Evolutionary conservation across 768 basidiomycete genomes (phyloP).

Genomic region (Suillus ampliporus): DNA sequence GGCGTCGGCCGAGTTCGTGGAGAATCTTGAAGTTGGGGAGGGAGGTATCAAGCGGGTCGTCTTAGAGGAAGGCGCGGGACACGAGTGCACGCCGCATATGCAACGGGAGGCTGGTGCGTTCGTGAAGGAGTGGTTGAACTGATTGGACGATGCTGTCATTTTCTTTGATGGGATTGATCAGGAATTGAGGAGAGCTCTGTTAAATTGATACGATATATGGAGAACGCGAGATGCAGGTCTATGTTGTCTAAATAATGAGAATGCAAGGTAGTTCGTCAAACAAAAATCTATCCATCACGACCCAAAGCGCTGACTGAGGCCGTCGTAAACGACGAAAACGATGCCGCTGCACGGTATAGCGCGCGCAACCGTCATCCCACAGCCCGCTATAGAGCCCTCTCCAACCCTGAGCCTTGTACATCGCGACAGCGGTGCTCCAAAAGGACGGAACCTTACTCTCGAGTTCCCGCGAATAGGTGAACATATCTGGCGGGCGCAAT

Average conservation of each 20-base stretch:
- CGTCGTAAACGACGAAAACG: slow-evolving; percentile 90
- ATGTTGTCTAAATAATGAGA: background rate
- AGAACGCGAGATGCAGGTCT: too few relatives aligned
- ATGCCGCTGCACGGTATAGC: slow-evolving; percentile 86
- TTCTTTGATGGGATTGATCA: background rate
- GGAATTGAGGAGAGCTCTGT: background rate
- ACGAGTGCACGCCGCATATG: slow-evolving; percentile 69
- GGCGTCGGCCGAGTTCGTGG: slow-evolving; percentile 61
- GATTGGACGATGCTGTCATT: slow-evolving; percentile 14
- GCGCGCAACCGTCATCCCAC: slow-evolving; percentile 84
- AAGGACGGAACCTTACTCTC: slow-evolving; percentile 49
- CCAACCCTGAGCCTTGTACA: slow-evolving; percentile 77
- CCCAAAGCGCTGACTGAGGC: slow-evolving; percentile 56
- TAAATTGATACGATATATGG: too few relatives aligned
- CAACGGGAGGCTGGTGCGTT: slow-evolving; percentile 46
- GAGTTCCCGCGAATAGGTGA: slow-evolving; percentile 18
- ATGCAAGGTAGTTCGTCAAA: background rate
- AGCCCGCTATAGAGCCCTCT: slow-evolving; percentile 85
- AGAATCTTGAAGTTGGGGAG: slow-evolving; percentile 55
- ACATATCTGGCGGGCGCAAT: slow-evolving; percentile 53
- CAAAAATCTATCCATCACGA: slow-evolving; percentile 1
- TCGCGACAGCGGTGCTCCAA: slow-evolving; percentile 62
- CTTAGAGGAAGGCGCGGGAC: slow-evolving; percentile 61
- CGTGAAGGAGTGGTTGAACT: slow-evolving; percentile 31
- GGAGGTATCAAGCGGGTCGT: slow-evolving; percentile 61